phyloP scores from a whole-genome alignment of 495 filamentous ascomycete species.

The Chaetomium fimeti region DNA sequence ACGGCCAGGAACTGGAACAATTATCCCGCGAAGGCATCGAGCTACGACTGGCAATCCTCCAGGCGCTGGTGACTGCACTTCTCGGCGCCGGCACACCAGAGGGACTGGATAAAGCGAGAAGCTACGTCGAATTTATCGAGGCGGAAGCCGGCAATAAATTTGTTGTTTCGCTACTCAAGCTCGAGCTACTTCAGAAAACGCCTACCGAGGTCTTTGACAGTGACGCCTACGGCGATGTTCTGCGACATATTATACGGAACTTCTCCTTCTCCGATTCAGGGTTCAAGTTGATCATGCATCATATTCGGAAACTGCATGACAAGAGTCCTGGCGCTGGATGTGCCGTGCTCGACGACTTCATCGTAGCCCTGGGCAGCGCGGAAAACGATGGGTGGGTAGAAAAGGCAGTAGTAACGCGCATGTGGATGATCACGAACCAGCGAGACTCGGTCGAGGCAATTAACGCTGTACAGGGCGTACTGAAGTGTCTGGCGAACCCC shows the following conservation, averaged over 20 bases:
- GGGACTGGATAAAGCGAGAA: conserved; percentile 52
- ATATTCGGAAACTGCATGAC: conserved; percentile 63
- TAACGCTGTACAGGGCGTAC: conserved; percentile 23
- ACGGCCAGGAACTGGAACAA: conserved; percentile 52
- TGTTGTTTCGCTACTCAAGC: conserved; percentile 63
- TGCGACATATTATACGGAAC: conserved; percentile 56
- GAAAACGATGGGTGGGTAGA: conserved; percentile 59
- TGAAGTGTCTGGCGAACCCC: conserved; percentile 32
- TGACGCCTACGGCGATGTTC: conserved; percentile 50
- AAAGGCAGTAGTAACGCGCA: conserved; percentile 58
- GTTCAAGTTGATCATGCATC: conserved; percentile 68
- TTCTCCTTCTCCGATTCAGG: conserved; percentile 58
- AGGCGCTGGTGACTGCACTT: conserved; percentile 57
- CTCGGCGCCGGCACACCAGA: conserved; percentile 48
- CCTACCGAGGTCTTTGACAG: conserved; percentile 49
- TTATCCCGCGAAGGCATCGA: conserved; percentile 61
- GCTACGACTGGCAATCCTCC: conserved; percentile 63
- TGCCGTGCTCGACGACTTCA: conserved; percentile 59
- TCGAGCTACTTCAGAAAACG: conserved; percentile 59
- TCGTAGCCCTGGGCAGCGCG: conserved; percentile 46
- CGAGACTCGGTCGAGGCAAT: conserved; percentile 31
- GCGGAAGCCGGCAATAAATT: conserved; percentile 60
- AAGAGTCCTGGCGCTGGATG: conserved; percentile 54
- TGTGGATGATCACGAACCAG: conserved; percentile 56
- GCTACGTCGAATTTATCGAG: conserved; percentile 58